Conservation (phyloP, 768 basidiomycete species). For the Amyloporia xantha region DNA sequence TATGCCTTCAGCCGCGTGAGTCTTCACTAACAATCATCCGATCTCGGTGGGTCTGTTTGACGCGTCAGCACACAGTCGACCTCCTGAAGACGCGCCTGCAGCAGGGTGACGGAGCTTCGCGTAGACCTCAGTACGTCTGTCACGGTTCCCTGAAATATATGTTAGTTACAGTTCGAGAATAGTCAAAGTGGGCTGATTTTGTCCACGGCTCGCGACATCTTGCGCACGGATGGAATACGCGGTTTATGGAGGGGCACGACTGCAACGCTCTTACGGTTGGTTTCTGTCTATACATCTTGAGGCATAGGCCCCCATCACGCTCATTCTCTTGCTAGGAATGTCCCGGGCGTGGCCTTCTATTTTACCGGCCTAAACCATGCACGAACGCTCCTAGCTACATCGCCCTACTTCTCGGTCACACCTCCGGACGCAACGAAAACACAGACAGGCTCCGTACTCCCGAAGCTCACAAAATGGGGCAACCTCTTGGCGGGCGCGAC, state of each 20-base stretch:
- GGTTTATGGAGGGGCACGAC: constrained; percentile 89
- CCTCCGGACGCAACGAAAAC: constrained; percentile 12
- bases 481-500: constrained; percentile 85
- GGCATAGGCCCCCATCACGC: too few relatives aligned
- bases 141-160: too few relatives aligned
- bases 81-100: constrained; percentile 89
- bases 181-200: constrained; percentile 30
- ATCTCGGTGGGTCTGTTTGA: not conserved
- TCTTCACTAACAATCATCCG: constrained; percentile 5
- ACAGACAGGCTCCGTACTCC: constrained; percentile 47
- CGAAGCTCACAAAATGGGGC: constrained; percentile 65
- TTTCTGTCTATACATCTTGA: not conserved
- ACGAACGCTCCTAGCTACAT: constrained; percentile 66
- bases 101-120: constrained; percentile 52
- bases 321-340: constrained; percentile 50
- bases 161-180: not conserved
- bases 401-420: constrained; percentile 55
- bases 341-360: constrained; percentile 90
- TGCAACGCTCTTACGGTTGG: constrained; percentile 69
- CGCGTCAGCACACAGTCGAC: constrained; percentile 51
- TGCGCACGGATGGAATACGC: constrained; percentile 52
- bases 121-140: not conserved
- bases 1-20: constrained; percentile 74
- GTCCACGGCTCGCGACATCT: constrained; percentile 47
- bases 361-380: constrained; percentile 82